Percentiles rank a stretch among this genome's conserved stretches.
phyloP scores from a whole-genome alignment of 2,329 filamentous ascomycete genomes.

The Penicillium palitans region DNA sequence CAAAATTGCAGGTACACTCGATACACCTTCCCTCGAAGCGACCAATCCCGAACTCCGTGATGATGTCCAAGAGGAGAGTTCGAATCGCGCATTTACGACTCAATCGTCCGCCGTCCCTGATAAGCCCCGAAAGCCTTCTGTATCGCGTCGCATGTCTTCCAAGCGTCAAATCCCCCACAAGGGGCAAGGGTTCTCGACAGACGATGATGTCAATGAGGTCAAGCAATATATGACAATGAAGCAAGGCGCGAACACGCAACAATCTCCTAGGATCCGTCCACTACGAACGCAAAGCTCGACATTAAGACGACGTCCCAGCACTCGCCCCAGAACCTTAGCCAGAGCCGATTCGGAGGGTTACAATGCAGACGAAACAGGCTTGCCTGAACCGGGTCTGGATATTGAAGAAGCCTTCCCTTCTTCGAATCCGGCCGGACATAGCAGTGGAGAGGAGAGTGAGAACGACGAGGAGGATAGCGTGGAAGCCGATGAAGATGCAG shows the following conservation, averaged over 20 bases:
- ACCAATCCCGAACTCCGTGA: constrained; percentile 26
- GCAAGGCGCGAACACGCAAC: constrained; percentile 31
- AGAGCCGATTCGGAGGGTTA: constrained; percentile 42
- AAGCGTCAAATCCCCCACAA: constrained; percentile 71
- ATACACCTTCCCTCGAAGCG: constrained; percentile 24
- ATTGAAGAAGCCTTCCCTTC: constrained; percentile 22
- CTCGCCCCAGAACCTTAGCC: constrained; percentile 33
- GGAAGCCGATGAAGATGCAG: constrained; percentile 61
- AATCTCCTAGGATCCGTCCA: constrained; percentile 39
- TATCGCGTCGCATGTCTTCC: constrained; percentile 73
- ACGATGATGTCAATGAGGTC: constrained; percentile 81
- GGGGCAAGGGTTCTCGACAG: constrained; percentile 84
- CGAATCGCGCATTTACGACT: constrained; percentile 36
- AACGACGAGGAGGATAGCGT: constrained; percentile 46
- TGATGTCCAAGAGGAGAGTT: constrained; percentile 34
- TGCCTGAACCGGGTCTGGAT: constrained; percentile 33
- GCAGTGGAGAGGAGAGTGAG: constrained; percentile 25
- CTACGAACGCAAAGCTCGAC: constrained; percentile 40
- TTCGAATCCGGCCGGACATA: constrained; percentile 32
- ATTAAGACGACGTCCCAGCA: constrained; percentile 41
- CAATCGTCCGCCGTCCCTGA: constrained; percentile 49
- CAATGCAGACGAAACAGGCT: constrained; percentile 39
- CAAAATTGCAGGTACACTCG: constrained; percentile 33
- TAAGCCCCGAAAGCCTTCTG: constrained; percentile 68
- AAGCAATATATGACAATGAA: constrained; percentile 62